phyloP scores from a whole-genome alignment of 495 filamentous ascomycete species.

The Aspergillus sclerotioniger region DNA sequence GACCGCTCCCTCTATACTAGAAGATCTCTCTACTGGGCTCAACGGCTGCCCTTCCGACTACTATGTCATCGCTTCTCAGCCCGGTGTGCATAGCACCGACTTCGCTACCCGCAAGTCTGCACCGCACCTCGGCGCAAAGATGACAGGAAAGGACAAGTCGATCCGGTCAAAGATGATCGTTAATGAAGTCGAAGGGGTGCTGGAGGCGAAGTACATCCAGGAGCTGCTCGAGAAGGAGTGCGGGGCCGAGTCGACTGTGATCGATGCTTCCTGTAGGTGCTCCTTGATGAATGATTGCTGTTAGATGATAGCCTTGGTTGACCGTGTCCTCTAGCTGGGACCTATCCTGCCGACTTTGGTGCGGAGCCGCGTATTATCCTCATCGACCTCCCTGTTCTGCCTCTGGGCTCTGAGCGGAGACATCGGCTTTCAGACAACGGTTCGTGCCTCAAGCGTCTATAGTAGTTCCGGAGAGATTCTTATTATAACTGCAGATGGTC shows the following conservation, averaged over 20 bases:
- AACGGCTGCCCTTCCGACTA: constrained; percentile 67
- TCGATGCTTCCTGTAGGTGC: constrained; percentile 64
- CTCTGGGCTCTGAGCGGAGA: constrained; percentile 35
- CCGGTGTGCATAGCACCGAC: constrained; percentile 68
- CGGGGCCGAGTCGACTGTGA: constrained; percentile 47
- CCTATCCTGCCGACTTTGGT: constrained; percentile 46
- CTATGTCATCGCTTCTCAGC: constrained; percentile 81
- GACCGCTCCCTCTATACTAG: constrained; percentile 36
- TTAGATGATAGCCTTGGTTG: constrained; percentile 9
- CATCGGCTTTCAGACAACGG: constrained; percentile 49
- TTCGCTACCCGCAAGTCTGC: constrained; percentile 52
- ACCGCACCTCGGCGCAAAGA: constrained; percentile 59
- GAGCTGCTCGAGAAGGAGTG: constrained; percentile 51
- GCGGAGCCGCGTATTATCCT: constrained; percentile 47
- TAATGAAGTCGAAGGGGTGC: constrained; percentile 60
- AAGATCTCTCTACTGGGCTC: constrained; percentile 45
- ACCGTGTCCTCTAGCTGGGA: constrained; percentile 36
- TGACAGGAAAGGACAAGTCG: constrained; percentile 46
- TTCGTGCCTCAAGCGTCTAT: constrained; percentile 22
- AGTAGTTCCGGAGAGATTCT: constrained; percentile 6
- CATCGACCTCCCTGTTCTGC: constrained; percentile 52
- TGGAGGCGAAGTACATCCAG: constrained; percentile 57
- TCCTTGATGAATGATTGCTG: background rate
- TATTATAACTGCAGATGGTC: constrained; percentile 48
- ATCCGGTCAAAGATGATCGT: constrained; percentile 52